These are phyloP conservation scores for Podaxis sp. DNA, from an alignment of 768 basidiomycete genomes.

Conservation along the genomic window DNA sequence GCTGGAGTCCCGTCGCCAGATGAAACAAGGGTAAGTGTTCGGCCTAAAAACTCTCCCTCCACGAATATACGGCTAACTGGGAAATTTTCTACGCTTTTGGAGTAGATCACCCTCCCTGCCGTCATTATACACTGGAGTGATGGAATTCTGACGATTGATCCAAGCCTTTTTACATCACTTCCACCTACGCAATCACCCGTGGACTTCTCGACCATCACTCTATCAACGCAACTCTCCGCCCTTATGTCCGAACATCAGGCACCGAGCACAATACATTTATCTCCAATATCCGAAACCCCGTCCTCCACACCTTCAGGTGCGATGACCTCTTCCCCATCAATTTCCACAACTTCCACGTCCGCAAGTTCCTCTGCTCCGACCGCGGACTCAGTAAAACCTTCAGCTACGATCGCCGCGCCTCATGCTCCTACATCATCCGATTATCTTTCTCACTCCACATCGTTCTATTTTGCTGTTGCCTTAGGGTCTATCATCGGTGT, in stretches of 20 bases:
- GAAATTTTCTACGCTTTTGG: background rate
- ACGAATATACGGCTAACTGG: background rate
- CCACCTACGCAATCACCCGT: background rate
- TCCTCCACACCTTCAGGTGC: background rate
- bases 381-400: conserved; percentile 8
- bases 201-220: background rate
- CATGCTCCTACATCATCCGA: conserved; percentile 4
- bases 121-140: background rate
- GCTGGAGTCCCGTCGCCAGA: background rate
- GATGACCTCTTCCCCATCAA: background rate
- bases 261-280: background rate
- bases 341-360: background rate
- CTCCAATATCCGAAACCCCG: background rate
- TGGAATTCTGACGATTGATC: background rate
- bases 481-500: conserved; percentile 42
- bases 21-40: conserved; percentile 4
- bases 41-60: background rate
- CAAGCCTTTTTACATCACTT: background rate
- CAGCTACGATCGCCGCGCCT: conserved; percentile 1
- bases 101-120: background rate
- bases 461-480: conserved; percentile 48
- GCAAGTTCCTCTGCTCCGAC: conserved; percentile 7
- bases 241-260: conserved; percentile 10
- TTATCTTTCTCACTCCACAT: conserved; percentile 26
- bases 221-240: background rate